Evolutionary conservation across 148 eudicot genomes (phyloP), one percentile per base, ranked within the genome.

Genomic region (Limonium bicolor): DNA sequence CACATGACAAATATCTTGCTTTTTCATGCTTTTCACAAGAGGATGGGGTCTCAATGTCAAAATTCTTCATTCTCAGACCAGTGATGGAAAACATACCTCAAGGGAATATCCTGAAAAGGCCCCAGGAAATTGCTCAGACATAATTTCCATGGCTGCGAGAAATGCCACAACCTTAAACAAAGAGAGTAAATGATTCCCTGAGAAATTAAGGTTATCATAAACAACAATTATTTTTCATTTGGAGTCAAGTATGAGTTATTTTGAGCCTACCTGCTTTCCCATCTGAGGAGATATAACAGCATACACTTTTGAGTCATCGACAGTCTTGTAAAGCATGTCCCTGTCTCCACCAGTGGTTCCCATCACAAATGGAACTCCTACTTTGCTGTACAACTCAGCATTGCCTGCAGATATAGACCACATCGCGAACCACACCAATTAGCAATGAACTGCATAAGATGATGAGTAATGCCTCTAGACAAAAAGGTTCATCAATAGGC

Each of bases 321-420:
- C 96, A 55, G 83, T 76, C 59, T 79, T 82, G 46, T 71, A 63
- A 46, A 87, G 72, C 40, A 36, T 78, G 49, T 79, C 90, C 69
- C 96, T 74, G 51, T 87, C 90, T 54, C 96, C 96, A 46, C 96
- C 96, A 53, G 96, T 87, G 44, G 96, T 87, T 56, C 94, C 96
- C 74, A 87, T 79, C 20, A 87, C 96, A 79, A 87, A 87, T n/a
- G 96, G 94, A 39, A 87, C 90, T 36, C 96, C 96, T 30, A 79
- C 65, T 69, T 76, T 87, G 77, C 76, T 71, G 56, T 87, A 87
- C 55, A 87, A 27, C 42, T 77, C 90, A 20, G 90, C 94, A 55
- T 87, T 87, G 22, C 71, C 96, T 87, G 73, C 63, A 60, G 2
- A 51, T 42, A 20, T 34, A 36, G n/a, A n/a, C n/a, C n/a, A n/a